Evolutionary conservation across 108 stramenopile genomes (phyloP).

Genomic region (Aurantiochytrium sp.): DNA sequence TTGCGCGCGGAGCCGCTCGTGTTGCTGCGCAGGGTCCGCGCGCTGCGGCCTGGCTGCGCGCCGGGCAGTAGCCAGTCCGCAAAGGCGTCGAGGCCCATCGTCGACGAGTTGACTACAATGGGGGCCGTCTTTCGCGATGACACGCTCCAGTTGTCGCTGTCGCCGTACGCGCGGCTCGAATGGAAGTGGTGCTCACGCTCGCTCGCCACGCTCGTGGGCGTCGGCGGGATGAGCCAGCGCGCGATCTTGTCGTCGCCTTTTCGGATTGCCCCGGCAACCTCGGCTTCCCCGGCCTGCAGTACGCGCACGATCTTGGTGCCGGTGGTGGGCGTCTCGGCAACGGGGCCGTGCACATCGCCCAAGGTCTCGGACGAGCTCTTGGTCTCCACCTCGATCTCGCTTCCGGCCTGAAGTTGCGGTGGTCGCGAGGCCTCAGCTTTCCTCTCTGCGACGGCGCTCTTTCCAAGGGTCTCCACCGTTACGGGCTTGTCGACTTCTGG

Average conservation of each 20-base stretch:
- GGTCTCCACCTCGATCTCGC: too few relatives aligned
- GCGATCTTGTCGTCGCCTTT: background rate
- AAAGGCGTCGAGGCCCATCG: background rate
- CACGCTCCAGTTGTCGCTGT: background rate
- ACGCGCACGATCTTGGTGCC: background rate
- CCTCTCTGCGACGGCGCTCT: too few relatives aligned
- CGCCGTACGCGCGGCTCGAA: background rate
- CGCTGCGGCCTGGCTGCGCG: too few relatives aligned
- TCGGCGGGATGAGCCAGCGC: background rate
- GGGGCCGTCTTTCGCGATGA: background rate
- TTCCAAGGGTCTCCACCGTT: too few relatives aligned
- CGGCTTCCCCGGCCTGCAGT: background rate
- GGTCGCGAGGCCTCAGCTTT: too few relatives aligned
- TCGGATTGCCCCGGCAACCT: background rate
- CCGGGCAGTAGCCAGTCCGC: background rate
- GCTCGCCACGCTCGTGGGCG: background rate
- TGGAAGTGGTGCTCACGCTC: background rate
- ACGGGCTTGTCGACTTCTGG: too few relatives aligned
- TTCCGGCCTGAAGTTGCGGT: too few relatives aligned
- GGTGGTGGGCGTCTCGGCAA: background rate
- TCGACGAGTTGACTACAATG: background rate
- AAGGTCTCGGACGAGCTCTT: too few relatives aligned
- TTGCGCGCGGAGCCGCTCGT: background rate
- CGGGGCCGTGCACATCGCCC: too few relatives aligned
- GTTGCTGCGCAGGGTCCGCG: background rate